phyloP scores from a whole-genome alignment of 2,329 filamentous ascomycete genomes.

The Diaporthe capsici region DNA sequence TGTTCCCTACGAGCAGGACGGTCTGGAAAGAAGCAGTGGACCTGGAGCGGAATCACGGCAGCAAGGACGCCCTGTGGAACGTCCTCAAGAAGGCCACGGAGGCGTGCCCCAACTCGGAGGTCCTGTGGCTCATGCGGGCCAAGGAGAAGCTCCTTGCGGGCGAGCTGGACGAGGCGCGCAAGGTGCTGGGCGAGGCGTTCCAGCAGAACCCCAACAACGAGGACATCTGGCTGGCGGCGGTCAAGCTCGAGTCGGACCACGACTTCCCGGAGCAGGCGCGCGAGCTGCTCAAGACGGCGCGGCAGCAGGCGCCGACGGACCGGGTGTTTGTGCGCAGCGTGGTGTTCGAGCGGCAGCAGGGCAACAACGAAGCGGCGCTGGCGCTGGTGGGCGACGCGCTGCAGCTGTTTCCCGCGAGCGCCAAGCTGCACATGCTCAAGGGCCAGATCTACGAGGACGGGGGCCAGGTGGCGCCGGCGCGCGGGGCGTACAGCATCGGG shows the following conservation, averaged over 20 bases:
- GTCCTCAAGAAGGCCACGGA: constrained; percentile 94
- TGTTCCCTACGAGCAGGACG: constrained; percentile 89
- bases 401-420: constrained; percentile 84
- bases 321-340: constrained; percentile 98
- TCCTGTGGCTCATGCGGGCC: constrained; percentile 95
- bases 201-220: constrained; percentile 97
- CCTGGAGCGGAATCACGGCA: constrained; percentile 90
- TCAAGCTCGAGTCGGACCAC: constrained; percentile 95
- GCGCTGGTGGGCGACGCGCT: constrained; percentile 90
- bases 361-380: constrained; percentile 83
- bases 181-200: constrained; percentile 90
- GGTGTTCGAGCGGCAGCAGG: constrained; percentile 89
- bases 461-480: constrained; percentile 83
- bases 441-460: constrained; percentile 95
- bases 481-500: constrained; percentile 90
- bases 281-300: constrained; percentile 83
- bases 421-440: constrained; percentile 99
- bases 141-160: constrained; percentile 94
- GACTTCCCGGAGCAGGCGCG: constrained; percentile 85
- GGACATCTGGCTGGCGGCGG: constrained; percentile 96
- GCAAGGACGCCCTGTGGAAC: constrained; percentile 84
- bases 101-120: constrained; percentile 90
- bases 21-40: constrained; percentile 94
- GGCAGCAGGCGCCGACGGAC: constrained; percentile 92
- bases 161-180: constrained; percentile 87